These are phyloP conservation scores for Beauveria brongniartii DNA, from an alignment of 2,329 filamentous ascomycete genomes.

Conservation along the genomic window DNA sequence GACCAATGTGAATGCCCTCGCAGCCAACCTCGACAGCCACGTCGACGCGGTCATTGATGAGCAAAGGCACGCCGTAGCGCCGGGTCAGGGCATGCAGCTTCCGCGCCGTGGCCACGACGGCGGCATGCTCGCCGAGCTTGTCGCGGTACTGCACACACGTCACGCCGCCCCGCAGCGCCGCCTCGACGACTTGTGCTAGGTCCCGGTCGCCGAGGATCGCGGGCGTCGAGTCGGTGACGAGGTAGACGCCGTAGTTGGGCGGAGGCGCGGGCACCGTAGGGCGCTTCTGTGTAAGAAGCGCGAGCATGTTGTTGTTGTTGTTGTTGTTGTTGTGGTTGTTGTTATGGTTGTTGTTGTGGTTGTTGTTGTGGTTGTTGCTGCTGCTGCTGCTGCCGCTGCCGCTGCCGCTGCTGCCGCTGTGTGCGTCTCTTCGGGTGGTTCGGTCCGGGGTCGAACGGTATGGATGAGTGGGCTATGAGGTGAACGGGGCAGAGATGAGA, in stretches of 20 bases:
- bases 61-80: conserved; percentile 62
- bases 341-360: not conserved
- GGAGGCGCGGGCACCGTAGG: conserved; percentile 25
- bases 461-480: not conserved
- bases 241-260: conserved; percentile 74
- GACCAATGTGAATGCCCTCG: conserved; percentile 89
- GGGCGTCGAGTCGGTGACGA: conserved; percentile 89
- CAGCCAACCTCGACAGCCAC: conserved; percentile 78
- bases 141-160: conserved; percentile 87
- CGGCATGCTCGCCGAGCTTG: conserved; percentile 69
- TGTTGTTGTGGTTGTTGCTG: not conserved
- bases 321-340: not conserved
- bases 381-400: not conserved
- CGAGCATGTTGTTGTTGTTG: not conserved
- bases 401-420: not conserved
- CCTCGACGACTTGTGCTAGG: conserved; percentile 65
- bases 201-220: conserved; percentile 67
- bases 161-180: conserved; percentile 69
- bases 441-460: not conserved
- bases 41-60: conserved; percentile 91
- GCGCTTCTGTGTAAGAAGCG: conserved; percentile 5
- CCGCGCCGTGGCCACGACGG: conserved; percentile 61
- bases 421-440: not conserved
- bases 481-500: not conserved
- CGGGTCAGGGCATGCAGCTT: conserved; percentile 64